These are phyloP conservation scores for Cornus controversa DNA, from an alignment of 148 eudicot genomes.

Conservation along the genomic window DNA sequence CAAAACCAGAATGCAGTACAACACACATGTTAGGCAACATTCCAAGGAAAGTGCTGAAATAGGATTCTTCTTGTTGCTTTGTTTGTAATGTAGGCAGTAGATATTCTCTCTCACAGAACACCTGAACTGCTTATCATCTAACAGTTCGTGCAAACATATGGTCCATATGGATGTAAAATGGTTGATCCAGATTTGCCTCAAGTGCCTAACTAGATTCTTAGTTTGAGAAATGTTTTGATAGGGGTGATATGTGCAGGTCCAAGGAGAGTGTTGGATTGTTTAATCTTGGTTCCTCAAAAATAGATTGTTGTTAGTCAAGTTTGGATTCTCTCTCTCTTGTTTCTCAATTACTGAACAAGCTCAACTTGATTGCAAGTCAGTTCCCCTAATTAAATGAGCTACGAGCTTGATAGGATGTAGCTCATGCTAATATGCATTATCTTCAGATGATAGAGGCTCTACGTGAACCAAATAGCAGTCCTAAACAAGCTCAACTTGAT, in stretches of 20 bases:
- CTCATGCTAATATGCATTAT: background rate
- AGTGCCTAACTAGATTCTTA: background rate
- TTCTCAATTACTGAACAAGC: constrained; percentile 1
- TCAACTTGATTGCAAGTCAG: background rate
- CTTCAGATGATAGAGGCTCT: background rate
- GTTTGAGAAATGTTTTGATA: background rate
- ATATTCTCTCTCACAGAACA: background rate
- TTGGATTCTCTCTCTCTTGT: background rate
- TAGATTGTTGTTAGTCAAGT: background rate
- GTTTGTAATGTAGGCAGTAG: background rate
- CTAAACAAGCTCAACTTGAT: background rate
- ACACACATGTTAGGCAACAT: background rate
- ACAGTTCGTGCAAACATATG: background rate
- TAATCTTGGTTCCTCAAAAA: background rate
- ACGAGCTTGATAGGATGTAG: too few species aligned
- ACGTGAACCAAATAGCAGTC: background rate
- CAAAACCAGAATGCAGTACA: background rate
- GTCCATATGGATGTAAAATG: background rate
- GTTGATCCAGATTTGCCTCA: background rate
- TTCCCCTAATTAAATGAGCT: too few species aligned
- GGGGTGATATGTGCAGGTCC: background rate
- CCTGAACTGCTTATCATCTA: background rate
- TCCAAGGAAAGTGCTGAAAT: background rate
- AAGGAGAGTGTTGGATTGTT: background rate
- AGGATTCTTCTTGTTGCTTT: background rate